phyloP scores from a whole-genome alignment of 495 filamentous ascomycete genomes.

The Neurospora sp. region DNA sequence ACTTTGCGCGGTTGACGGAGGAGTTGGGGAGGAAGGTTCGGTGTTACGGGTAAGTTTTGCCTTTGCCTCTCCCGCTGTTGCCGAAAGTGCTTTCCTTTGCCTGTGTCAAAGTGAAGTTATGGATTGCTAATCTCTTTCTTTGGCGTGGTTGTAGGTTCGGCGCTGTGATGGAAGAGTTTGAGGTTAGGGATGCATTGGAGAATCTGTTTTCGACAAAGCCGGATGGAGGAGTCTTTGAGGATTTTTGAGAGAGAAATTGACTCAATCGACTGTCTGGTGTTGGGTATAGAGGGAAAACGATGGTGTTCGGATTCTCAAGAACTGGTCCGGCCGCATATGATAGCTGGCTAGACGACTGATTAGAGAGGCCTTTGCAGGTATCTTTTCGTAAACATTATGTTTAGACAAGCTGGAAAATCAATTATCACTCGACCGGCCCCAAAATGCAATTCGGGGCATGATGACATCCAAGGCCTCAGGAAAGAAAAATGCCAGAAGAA shows the following conservation, averaged over 20 bases:
- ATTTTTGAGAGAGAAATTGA: neutral
- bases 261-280: neutral
- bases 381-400: neutral
- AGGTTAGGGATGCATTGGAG: constrained; percentile 76
- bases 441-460: neutral
- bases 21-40: constrained; percentile 71
- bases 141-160: constrained; percentile 50
- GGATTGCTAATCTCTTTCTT: constrained; percentile 7
- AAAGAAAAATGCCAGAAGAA: neutral
- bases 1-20: constrained; percentile 63
- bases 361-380: neutral
- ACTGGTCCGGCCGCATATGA: neutral
- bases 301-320: neutral
- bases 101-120: neutral
- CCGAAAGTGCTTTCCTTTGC: neutral
- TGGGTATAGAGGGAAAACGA: neutral
- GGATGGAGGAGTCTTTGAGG: constrained; percentile 21
- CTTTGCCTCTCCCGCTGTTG: neutral
- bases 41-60: constrained; percentile 77
- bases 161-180: constrained; percentile 83
- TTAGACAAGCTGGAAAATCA: neutral
- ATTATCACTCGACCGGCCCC: neutral
- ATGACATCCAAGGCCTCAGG: neutral
- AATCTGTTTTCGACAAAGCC: constrained; percentile 56
- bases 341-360: neutral